Conservation (phyloP, 495 filamentous ascomycete genomes). For the Daldinia childiae region DNA sequence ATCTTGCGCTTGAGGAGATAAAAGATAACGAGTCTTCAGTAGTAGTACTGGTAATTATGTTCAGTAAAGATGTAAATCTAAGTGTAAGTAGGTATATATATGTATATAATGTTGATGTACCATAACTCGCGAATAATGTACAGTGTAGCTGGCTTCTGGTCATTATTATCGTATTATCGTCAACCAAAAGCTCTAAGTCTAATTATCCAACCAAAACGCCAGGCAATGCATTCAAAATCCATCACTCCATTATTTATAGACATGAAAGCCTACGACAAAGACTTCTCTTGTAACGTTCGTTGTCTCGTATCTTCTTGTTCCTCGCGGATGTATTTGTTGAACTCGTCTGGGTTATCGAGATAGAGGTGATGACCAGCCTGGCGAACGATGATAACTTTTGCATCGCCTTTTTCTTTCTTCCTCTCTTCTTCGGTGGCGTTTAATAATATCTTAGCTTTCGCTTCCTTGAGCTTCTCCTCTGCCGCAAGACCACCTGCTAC, state of each 20-base stretch:
- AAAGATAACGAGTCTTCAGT: background rate
- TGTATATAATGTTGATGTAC: background rate
- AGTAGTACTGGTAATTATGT: background rate
- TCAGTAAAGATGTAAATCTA: background rate
- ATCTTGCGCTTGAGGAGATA: background rate
- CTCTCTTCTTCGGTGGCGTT: slow-evolving; percentile 73
- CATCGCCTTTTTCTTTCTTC: slow-evolving; percentile 75
- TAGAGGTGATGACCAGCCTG: slow-evolving; percentile 94
- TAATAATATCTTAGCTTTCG: slow-evolving; percentile 64
- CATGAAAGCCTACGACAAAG: background rate
- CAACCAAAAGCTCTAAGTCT: slow-evolving; percentile 13
- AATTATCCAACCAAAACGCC: slow-evolving; percentile 27
- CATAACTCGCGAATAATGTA: slow-evolving; percentile 5
- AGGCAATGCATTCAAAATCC: slow-evolving; percentile 30
- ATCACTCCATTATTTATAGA: background rate
- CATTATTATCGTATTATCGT: slow-evolving; percentile 19
- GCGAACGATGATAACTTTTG: slow-evolving; percentile 84
- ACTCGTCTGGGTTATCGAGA: slow-evolving; percentile 88
- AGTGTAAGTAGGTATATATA: no score
- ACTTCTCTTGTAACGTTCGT: slow-evolving; percentile 29
- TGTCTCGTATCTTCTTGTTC: slow-evolving; percentile 78
- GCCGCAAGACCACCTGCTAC: slow-evolving; percentile 84
- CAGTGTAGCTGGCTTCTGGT: background rate
- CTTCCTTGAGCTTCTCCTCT: slow-evolving; percentile 79
- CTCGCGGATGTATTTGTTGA: slow-evolving; percentile 76